Conservation (phyloP, 2,329 filamentous ascomycete species). For the Beauveria scarabaeidicola region DNA sequence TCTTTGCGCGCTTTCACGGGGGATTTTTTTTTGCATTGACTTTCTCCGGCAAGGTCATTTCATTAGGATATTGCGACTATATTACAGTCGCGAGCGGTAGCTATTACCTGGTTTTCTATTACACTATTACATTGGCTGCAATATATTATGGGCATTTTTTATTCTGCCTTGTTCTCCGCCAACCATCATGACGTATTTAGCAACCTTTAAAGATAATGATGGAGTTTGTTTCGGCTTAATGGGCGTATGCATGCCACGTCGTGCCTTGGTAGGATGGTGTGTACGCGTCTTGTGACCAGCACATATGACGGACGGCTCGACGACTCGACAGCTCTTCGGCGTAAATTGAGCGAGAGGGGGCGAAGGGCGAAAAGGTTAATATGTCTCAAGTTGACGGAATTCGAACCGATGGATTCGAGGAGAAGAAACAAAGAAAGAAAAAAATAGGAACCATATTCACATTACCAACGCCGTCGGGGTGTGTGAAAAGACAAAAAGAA, state of each 20-base stretch:
- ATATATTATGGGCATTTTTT: neutral
- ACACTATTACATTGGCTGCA: constrained; percentile 1
- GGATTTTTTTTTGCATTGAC: neutral
- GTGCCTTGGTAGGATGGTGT: neutral
- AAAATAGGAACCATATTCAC: too few species aligned
- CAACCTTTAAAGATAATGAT: neutral
- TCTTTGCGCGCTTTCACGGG: neutral
- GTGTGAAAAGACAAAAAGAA: constrained; percentile 14
- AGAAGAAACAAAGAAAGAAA: too few species aligned
- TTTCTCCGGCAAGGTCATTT: neutral
- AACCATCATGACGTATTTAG: too few species aligned
- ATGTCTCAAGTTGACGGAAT: too few species aligned
- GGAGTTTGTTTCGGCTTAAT: neutral
- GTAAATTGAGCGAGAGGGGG: neutral
- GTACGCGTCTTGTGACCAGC: neutral
- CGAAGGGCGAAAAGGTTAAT: too few species aligned
- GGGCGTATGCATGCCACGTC: neutral
- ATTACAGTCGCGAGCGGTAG: neutral
- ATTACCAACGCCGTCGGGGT: too few species aligned
- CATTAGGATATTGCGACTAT: neutral
- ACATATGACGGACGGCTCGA: neutral
- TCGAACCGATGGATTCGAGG: too few species aligned
- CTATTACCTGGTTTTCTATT: neutral
- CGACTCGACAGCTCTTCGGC: neutral
- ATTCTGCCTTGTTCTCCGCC: neutral